Conservation (phyloP, 345 rosid species). For the Eucalyptus sideroxylon region DNA sequence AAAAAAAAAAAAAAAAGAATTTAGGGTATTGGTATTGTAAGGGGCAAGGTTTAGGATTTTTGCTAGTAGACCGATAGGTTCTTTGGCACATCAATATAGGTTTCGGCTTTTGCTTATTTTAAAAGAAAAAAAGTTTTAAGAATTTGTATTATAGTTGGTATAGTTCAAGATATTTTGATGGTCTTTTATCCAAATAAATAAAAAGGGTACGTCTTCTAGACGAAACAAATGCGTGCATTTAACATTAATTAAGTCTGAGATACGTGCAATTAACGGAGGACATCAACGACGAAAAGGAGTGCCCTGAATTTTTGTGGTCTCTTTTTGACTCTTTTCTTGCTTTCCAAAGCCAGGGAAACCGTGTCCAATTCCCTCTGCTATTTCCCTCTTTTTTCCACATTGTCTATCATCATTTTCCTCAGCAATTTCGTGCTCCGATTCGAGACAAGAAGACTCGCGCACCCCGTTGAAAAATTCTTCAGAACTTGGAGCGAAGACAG, state of each 20-base stretch:
- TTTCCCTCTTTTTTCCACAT: neutral
- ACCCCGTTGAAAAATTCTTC: neutral
- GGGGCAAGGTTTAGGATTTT: neutral
- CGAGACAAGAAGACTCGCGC: neutral
- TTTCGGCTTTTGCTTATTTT: neutral
- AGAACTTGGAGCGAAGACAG: neutral
- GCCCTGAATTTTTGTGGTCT: neutral
- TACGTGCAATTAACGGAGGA: neutral
- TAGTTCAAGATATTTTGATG: neutral
- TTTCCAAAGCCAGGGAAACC: neutral
- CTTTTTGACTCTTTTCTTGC: neutral
- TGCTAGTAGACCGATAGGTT: fast-evolving
- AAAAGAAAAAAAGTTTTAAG: neutral
- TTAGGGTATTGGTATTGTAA: neutral
- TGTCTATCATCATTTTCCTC: neutral
- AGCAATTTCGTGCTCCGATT: neutral
- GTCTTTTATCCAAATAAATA: neutral
- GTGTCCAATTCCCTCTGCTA: neutral
- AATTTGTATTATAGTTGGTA: neutral
- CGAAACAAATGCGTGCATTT: neutral
- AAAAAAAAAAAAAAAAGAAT: fast-evolving
- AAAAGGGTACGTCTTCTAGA: neutral
- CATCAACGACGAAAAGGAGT: neutral
- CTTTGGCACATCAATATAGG: neutral
- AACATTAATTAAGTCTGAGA: neutral